Evolutionary conservation across 768 basidiomycete genomes (phyloP).

Genomic region (Gyrodon lividus): DNA sequence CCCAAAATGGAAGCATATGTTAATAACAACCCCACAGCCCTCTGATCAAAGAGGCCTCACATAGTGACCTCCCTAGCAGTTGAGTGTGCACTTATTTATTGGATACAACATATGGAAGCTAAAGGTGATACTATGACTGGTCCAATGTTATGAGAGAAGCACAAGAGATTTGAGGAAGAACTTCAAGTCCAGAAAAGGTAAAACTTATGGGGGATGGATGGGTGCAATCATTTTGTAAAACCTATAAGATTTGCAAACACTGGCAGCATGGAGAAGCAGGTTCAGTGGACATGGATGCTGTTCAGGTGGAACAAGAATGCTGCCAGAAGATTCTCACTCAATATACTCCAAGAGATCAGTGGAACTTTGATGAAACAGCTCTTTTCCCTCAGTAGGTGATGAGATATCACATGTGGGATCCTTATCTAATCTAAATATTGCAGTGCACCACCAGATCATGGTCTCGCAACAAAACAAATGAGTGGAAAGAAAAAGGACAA

Average conservation of each 20-base stretch:
- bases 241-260: background rate
- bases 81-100: conserved; percentile 29
- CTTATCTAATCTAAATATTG: background rate
- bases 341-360: conserved; percentile 24
- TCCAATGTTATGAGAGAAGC: conserved; percentile 3
- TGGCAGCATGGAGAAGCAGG: conserved; percentile 13
- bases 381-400: conserved; percentile 10
- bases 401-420: background rate
- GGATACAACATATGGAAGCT: conserved; percentile 31
- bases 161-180: conserved; percentile 22
- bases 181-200: conserved; percentile 28
- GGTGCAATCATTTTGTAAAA: background rate
- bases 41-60: conserved; percentile 28
- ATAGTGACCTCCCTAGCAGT: conserved; percentile 36
- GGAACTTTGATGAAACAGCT: conserved; percentile 10
- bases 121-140: conserved; percentile 19
- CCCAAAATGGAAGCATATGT: conserved; percentile 10
- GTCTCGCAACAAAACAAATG: conserved; percentile 19
- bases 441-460: conserved; percentile 13
- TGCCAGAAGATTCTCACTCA: conserved; percentile 15
- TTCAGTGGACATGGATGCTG: background rate
- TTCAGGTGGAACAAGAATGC: background rate
- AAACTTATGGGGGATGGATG: background rate
- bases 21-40: conserved; percentile 19
- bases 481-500: conserved; percentile 21